Conservation (phyloP, 768 basidiomycete species). For the Pseudohyphozyma bogoriensis region DNA sequence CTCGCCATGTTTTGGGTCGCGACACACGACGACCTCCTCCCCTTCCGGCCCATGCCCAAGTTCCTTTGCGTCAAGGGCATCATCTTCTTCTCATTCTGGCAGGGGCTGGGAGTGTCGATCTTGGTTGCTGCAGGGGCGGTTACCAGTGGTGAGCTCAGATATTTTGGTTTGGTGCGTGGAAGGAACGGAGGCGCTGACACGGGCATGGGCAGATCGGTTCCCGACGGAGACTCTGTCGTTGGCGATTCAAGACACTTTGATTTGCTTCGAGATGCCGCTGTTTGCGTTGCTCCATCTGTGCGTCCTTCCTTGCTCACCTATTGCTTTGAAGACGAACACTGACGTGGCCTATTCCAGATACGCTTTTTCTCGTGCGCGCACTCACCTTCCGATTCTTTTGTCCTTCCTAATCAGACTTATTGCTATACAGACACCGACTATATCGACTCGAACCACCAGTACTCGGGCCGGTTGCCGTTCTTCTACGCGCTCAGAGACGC, state of each 20-base stretch:
- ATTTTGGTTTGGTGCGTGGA: too few species aligned
- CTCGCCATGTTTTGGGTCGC: constrained; percentile 92
- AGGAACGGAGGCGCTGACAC: too few species aligned
- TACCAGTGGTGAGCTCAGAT: too few species aligned
- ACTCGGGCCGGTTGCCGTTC: constrained; percentile 82
- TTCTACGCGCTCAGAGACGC: constrained; percentile 78
- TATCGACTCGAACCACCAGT: constrained; percentile 52
- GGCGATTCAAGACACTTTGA: constrained; percentile 64
- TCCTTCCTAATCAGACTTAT: neutral
- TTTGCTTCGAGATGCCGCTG: constrained; percentile 94
- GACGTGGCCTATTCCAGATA: constrained; percentile 40
- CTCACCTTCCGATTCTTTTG: neutral
- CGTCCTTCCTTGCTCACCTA: neutral
- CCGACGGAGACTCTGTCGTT: constrained; percentile 60
- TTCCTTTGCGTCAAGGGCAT: constrained; percentile 98
- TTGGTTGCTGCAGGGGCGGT: constrained; percentile 75
- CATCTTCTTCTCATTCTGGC: constrained; percentile 98
- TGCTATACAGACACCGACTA: constrained; percentile 57
- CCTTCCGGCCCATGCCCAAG: constrained; percentile 75
- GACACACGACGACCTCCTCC: constrained; percentile 75
- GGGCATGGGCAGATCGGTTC: constrained; percentile 19
- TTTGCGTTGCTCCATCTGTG: constrained; percentile 82
- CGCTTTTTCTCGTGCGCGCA: constrained; percentile 57
- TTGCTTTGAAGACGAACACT: neutral
- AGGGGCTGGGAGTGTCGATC: constrained; percentile 71